phyloP scores from a whole-genome alignment of 257 asterid species.

The Salvia hispanica region DNA sequence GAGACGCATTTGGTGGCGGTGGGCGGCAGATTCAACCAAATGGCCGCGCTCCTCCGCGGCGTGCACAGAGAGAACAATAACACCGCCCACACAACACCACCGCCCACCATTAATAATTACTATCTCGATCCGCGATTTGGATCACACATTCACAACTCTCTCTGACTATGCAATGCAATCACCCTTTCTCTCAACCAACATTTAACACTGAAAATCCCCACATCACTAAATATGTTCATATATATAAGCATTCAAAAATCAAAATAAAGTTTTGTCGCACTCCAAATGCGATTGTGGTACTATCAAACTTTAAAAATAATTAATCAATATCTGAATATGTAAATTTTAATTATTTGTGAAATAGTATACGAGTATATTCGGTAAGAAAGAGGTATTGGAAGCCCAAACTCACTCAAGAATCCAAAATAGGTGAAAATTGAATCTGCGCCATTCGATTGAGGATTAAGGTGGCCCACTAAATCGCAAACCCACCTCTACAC shows the following conservation, averaged over 20 bases:
- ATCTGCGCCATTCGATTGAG: conserved; percentile 56
- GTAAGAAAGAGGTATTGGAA: background rate
- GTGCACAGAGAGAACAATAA: conserved; percentile 26
- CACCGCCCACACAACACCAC: conserved; percentile 36
- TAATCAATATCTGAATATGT: too few relatives aligned
- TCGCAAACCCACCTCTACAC: conserved; percentile 7
- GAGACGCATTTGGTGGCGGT: conserved; percentile 77
- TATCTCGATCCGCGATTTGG: conserved; percentile 16
- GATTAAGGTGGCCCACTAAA: conserved; percentile 57
- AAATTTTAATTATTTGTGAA: too few relatives aligned
- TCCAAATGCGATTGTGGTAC: too few relatives aligned
- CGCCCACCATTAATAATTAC: conserved; percentile 28
- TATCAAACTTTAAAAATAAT: too few relatives aligned
- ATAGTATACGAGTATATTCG: too few relatives aligned
- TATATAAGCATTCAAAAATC: too few relatives aligned
- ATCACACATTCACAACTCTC: background rate
- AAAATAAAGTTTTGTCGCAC: too few relatives aligned
- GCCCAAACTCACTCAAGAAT: conserved; percentile 1
- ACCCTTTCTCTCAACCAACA: too few relatives aligned
- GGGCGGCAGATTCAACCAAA: conserved; percentile 73
- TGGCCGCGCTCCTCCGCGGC: conserved; percentile 45
- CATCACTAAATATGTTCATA: too few relatives aligned
- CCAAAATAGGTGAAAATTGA: conserved; percentile 18
- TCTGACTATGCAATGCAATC: too few relatives aligned
- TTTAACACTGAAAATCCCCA: too few relatives aligned